Evolutionary conservation across 139 green algal genomes (phyloP).

Genomic region (Chlorella vulgaris): DNA sequence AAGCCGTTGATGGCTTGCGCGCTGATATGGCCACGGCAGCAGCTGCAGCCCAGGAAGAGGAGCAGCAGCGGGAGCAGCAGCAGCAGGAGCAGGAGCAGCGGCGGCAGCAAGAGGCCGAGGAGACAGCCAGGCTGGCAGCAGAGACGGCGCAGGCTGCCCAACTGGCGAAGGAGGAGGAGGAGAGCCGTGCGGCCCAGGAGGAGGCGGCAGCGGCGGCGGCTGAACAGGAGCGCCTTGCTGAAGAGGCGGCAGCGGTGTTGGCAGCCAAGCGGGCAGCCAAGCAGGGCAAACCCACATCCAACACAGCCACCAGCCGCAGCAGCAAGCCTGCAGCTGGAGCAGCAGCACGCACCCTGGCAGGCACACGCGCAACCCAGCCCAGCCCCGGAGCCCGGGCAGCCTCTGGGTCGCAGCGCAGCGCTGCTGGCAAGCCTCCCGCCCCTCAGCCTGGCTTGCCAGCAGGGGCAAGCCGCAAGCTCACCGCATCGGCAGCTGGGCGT

Average conservation of each 20-base stretch:
- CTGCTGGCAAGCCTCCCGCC: too few species aligned
- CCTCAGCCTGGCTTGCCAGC: too few species aligned
- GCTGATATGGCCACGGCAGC: conserved; percentile 11
- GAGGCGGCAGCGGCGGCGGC: not conserved
- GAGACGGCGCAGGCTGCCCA: not conserved
- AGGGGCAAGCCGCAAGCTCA: too few species aligned
- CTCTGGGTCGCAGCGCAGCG: too few species aligned
- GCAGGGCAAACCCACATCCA: not conserved
- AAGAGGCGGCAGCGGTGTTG: not conserved
- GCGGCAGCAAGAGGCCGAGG: not conserved
- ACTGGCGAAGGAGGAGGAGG: not conserved
- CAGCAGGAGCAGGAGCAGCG: not conserved
- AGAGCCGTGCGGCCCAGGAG: not conserved
- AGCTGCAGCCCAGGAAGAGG: not conserved
- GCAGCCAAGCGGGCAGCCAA: not conserved
- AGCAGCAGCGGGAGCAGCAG: not conserved
- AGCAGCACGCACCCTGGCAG: not conserved
- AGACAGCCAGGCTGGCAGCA: not conserved
- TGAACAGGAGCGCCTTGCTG: not conserved
- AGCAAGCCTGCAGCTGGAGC: not conserved
- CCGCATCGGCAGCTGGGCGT: too few species aligned
- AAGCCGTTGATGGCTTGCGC: not conserved
- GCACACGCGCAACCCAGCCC: not conserved
- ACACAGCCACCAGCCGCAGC: not conserved
- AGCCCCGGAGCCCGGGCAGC: too few species aligned